Base-by-base conservation (phyloP, 805 yeast genomes). In the Candida xiaguanensis region DNA sequence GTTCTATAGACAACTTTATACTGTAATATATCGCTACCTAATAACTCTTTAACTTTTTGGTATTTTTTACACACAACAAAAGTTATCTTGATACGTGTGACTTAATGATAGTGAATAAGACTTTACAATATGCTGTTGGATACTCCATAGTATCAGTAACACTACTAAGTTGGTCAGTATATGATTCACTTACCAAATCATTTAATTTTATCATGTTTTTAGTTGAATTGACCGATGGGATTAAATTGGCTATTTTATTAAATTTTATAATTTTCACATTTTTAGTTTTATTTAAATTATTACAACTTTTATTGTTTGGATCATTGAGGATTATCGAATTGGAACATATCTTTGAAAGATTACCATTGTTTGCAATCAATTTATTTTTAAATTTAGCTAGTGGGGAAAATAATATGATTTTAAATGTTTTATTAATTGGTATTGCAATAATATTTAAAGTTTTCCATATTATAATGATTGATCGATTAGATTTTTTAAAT, bases 381-480 rank as follows among this genome's bases (percentile, higher is more conserved):
- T 37, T 76, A 72, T 56, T 95, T 75, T 55, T 72, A 79, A 55
- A 70, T 77, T 37, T 85, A 82, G 71, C 78, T 65, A 74, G 85
- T 2, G 64, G 83, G 15, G 77, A 85, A 29, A 80, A 79, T 48
- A 72, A 83, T 40, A 55, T 87, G 36, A 60, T 83, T 58, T 45
- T 49, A 58, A 80, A 45, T 52, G 79, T 52, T 69, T 72, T 56
- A 15, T 51, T 67, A 37, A 42, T 63, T 12, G 61, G 63, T 9
- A 39, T 59, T 18, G 45, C 62, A 3, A 43, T 65, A 16, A 47
- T 56, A 17, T 58, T 78, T 53, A 83, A 82, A 52, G 79, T 83
- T 2, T 79, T 84, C 64, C 95, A 89, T 54, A 82, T 95, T 80
- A 72, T 93, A 1, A 58, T 83, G 32, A 61, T 65, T 27, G 81